Conservation (phyloP, 2,329 filamentous ascomycete species). For the Cercospora sp. region DNA sequence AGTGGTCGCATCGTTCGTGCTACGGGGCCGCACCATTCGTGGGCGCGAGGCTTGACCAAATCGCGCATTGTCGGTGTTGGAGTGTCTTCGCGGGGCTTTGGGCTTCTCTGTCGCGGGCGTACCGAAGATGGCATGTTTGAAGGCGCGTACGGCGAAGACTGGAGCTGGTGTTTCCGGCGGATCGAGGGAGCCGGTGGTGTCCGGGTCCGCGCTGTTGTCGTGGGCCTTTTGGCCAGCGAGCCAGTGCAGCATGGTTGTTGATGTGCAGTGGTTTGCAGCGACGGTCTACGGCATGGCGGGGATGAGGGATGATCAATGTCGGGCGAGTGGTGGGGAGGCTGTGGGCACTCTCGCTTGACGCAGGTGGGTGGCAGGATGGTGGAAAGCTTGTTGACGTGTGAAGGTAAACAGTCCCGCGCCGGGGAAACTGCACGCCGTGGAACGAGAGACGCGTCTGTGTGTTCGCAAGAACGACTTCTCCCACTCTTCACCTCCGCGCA, state of each 20-base stretch:
- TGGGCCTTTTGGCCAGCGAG: slow-evolving; percentile 37
- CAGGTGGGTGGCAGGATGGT: background rate
- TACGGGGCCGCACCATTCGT: slow-evolving; percentile 33
- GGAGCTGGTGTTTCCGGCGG: slow-evolving; percentile 65
- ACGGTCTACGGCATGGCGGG: slow-evolving; percentile 9
- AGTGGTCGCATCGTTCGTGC: slow-evolving; percentile 31
- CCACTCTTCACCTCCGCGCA: background rate
- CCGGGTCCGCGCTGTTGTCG: slow-evolving; percentile 32
- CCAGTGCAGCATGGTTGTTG: slow-evolving; percentile 37
- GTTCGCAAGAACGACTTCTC: background rate
- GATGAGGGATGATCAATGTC: background rate
- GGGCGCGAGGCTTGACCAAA: slow-evolving; percentile 29
- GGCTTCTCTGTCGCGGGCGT: slow-evolving; percentile 56
- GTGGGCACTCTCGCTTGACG: background rate
- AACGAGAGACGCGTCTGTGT: background rate
- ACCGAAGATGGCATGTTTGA: slow-evolving; percentile 65
- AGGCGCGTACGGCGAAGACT: slow-evolving; percentile 66
- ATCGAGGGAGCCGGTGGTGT: slow-evolving; percentile 51
- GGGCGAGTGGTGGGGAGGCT: background rate
- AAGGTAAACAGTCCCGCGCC: slow-evolving; percentile 1
- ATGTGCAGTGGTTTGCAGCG: background rate
- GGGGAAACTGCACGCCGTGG: background rate
- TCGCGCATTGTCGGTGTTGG: slow-evolving; percentile 33
- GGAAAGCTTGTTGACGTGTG: background rate
- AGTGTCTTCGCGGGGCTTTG: slow-evolving; percentile 34